Conservation (phyloP, 441 rosid genomes). For the Gossypium lobatum region DNA sequence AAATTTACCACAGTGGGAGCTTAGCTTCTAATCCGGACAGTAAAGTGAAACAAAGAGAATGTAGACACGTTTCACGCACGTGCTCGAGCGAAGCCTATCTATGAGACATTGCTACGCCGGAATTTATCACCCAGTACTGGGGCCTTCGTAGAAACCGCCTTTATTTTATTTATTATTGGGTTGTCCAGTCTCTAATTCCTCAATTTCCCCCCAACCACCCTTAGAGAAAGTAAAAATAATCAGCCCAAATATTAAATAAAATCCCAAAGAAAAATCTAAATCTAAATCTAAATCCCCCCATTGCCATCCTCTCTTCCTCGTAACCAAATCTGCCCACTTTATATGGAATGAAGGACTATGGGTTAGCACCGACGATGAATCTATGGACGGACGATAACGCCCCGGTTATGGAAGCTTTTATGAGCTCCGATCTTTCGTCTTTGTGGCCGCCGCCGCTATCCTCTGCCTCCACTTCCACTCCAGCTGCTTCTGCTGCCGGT, state of each 20-base stretch:
- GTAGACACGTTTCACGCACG: neutral
- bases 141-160: neutral
- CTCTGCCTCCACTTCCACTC: conserved; percentile 29
- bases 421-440: conserved; percentile 61
- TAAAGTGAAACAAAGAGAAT: neutral
- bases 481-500: conserved; percentile 5
- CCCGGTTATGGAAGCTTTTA: conserved; percentile 90
- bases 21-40: neutral
- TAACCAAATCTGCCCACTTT: neutral
- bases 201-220: neutral
- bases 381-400: conserved; percentile 79
- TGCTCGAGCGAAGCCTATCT: neutral
- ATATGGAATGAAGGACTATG: conserved; percentile 48
- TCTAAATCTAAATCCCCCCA: conserved; percentile 12
- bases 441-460: conserved; percentile 60
- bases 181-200: neutral
- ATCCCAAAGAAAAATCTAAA: conserved; percentile 29
- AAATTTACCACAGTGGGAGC: too few species aligned
- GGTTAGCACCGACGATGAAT: conserved; percentile 56
- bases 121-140: too few species aligned
- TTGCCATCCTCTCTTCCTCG: neutral
- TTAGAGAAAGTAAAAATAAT: neutral
- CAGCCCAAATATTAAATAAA: conserved; percentile 28
- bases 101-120: neutral
- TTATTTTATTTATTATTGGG: neutral